Conservation (phyloP, 495 filamentous ascomycete species). For the Tirmania nivea region DNA sequence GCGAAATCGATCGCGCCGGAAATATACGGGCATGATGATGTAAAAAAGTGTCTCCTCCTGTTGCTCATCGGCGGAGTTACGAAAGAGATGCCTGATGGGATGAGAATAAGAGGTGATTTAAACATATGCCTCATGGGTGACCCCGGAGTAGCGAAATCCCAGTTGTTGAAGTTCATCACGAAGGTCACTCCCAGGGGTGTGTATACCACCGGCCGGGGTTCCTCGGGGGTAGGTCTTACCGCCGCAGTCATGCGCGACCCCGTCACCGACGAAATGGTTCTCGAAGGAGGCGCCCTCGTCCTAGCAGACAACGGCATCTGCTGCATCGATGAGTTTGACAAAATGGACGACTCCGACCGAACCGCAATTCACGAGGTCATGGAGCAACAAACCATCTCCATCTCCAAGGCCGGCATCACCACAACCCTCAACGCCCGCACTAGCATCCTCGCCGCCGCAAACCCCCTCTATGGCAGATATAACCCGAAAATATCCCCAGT, state of each 20-base stretch:
- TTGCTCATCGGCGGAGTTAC: conserved; percentile 90
- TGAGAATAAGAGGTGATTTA: conserved; percentile 95
- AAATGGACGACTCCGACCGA: conserved; percentile 93
- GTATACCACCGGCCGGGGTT: conserved; percentile 91
- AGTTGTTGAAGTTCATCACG: conserved; percentile 90
- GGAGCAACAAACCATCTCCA: conserved; percentile 98
- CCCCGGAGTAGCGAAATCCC: conserved; percentile 96
- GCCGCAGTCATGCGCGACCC: conserved; percentile 97
- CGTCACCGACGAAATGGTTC: conserved; percentile 95
- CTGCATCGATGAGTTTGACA: conserved; percentile 99
- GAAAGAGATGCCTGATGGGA: conserved; percentile 92
- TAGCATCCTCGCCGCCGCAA: conserved; percentile 91
- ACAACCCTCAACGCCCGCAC: conserved; percentile 91
- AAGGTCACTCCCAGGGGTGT: conserved; percentile 95
- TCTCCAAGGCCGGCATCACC: conserved; percentile 93
- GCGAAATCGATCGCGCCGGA: conserved; percentile 92
- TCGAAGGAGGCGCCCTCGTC: conserved; percentile 89
- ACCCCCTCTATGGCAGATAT: conserved; percentile 93
- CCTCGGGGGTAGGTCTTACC: conserved; percentile 89
- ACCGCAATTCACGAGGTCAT: conserved; percentile 99
- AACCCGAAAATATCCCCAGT: conserved; percentile 91
- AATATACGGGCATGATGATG: conserved; percentile 88
- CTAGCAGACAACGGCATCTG: conserved; percentile 95
- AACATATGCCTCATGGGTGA: conserved; percentile 99
- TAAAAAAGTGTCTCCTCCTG: conserved; percentile 89